A percentile compares a stretch with the other conserved stretches of the same genome.
phyloP scores from a whole-genome alignment of 140 eudicot genomes.

The Anethum foeniculum region DNA sequence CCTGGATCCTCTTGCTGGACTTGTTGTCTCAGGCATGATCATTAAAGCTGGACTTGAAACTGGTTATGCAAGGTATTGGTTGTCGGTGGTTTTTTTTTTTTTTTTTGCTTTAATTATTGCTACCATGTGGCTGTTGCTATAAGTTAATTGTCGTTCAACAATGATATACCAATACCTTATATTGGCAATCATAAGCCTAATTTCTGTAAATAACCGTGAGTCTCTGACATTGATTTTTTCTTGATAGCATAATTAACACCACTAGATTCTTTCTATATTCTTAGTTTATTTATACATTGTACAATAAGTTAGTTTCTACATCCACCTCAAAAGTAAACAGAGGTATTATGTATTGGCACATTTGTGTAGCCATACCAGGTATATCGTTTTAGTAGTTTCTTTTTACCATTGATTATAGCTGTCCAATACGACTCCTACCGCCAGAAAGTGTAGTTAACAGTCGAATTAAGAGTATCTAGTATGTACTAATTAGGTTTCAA shows the following conservation, averaged over 20 bases:
- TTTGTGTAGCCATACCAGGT: not conserved
- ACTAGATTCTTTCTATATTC: not conserved
- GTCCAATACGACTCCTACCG: not conserved
- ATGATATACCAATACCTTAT: not conserved
- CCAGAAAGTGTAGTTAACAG: not conserved
- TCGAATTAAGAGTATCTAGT: not conserved
- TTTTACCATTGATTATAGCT: not conserved
- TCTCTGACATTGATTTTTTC: not conserved
- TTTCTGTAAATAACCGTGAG: not conserved
- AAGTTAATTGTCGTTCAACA: not conserved
- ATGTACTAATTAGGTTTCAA: not conserved
- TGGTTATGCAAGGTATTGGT: slow-evolving; percentile 73
- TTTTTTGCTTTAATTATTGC: not conserved
- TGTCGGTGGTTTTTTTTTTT: not conserved
- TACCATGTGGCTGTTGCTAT: not conserved
- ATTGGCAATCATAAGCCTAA: not conserved
- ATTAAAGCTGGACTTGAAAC: slow-evolving; percentile 82
- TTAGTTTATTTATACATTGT: not conserved
- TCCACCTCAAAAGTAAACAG: not conserved
- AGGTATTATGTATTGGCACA: not conserved
- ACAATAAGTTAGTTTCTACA: not conserved
- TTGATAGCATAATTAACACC: not conserved
- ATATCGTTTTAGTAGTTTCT: not conserved
- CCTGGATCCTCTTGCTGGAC: slow-evolving; percentile 98
- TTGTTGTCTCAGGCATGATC: slow-evolving; percentile 90